Evolutionary conservation across 2,329 filamentous ascomycete species (phyloP).

Genomic region (Tricladium varicosporioides): DNA sequence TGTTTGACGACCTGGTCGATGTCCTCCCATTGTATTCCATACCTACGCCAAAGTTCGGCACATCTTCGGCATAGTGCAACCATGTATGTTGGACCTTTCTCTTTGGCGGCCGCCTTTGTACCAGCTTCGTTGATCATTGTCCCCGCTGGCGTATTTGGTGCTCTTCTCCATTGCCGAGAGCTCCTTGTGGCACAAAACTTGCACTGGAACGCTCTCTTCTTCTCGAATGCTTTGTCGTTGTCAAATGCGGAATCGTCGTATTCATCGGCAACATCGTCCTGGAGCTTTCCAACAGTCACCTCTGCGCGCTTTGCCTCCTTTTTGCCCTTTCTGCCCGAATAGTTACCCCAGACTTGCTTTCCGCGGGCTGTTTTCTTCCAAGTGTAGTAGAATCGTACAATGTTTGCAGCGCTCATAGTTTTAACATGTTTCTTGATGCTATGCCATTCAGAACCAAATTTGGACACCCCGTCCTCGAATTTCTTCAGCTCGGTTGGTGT

Average conservation of each 20-base stretch:
- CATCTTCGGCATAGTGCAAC: slow-evolving; percentile 87
- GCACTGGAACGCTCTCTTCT: slow-evolving; percentile 85
- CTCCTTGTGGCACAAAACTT: slow-evolving; percentile 83
- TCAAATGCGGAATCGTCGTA: slow-evolving; percentile 96
- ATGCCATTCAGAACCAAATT: slow-evolving; percentile 87
- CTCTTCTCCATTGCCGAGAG: slow-evolving; percentile 88
- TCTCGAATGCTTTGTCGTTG: slow-evolving; percentile 70
- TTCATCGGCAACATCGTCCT: slow-evolving; percentile 90
- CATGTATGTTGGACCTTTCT: slow-evolving; percentile 72
- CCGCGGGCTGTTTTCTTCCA: slow-evolving; percentile 95
- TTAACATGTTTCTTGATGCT: slow-evolving; percentile 83
- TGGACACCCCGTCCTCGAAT: slow-evolving; percentile 87
- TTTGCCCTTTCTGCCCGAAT: slow-evolving; percentile 82
- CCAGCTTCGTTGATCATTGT: slow-evolving; percentile 61
- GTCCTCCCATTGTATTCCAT: slow-evolving; percentile 94
- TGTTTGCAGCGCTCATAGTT: slow-evolving; percentile 72
- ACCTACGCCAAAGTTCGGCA: slow-evolving; percentile 90
- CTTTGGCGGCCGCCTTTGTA: slow-evolving; percentile 62
- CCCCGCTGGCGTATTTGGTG: slow-evolving; percentile 72
- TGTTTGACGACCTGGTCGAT: slow-evolving; percentile 89
- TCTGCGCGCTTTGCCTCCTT: slow-evolving; percentile 78
- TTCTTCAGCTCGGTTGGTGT: slow-evolving; percentile 77
- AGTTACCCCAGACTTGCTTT: slow-evolving; percentile 85
- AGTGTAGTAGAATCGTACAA: slow-evolving; percentile 92
- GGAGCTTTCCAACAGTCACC: slow-evolving; percentile 69